Evolutionary conservation across 2,329 filamentous ascomycete genomes (phyloP).

Genomic region (Monilinia fructigena): DNA sequence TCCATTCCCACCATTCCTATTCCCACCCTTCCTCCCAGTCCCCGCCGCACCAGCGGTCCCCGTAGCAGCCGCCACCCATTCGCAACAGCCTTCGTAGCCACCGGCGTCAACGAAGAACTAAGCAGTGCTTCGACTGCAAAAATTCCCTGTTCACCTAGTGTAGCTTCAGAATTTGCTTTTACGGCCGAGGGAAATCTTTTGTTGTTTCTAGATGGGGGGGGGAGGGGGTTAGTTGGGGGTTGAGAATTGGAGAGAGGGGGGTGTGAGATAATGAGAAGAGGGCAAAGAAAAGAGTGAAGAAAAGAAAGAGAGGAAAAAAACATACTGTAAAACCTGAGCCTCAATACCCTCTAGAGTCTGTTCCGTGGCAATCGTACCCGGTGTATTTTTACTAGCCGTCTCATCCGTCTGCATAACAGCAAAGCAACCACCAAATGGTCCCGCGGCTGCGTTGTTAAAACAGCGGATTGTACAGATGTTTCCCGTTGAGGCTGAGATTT

Average conservation of each 20-base stretch:
- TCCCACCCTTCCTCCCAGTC: slow-evolving; percentile 5
- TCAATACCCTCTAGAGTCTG: slow-evolving; percentile 5
- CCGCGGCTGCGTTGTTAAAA: slow-evolving; percentile 56
- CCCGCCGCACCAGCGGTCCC: not conserved
- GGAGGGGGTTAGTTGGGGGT: not conserved
- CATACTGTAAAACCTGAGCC: slow-evolving; percentile 17
- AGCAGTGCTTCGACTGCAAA: slow-evolving; percentile 18
- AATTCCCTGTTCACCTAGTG: slow-evolving; percentile 6
- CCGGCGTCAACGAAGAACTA: not conserved
- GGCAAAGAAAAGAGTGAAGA: not conserved
- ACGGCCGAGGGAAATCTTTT: slow-evolving; percentile 14
- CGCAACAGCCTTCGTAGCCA: not conserved
- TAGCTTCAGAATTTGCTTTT: slow-evolving; percentile 18
- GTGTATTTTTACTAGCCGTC: slow-evolving; percentile 44
- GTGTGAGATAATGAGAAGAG: too few relatives aligned
- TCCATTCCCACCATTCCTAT: not conserved
- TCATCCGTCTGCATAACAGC: slow-evolving; percentile 55
- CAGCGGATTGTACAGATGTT: slow-evolving; percentile 59
- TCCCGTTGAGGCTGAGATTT: slow-evolving; percentile 44
- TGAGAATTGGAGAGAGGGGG: not conserved
- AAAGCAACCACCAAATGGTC: slow-evolving; percentile 59
- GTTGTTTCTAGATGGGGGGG: not conserved
- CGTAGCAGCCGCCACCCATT: not conserved
- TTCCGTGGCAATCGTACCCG: slow-evolving; percentile 4
- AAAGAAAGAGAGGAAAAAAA: not conserved